Evolutionary conservation across 345 rosid genomes (phyloP), one percentile per base, ranked within the genome.

Genomic region (Bruguiera sexangula): DNA sequence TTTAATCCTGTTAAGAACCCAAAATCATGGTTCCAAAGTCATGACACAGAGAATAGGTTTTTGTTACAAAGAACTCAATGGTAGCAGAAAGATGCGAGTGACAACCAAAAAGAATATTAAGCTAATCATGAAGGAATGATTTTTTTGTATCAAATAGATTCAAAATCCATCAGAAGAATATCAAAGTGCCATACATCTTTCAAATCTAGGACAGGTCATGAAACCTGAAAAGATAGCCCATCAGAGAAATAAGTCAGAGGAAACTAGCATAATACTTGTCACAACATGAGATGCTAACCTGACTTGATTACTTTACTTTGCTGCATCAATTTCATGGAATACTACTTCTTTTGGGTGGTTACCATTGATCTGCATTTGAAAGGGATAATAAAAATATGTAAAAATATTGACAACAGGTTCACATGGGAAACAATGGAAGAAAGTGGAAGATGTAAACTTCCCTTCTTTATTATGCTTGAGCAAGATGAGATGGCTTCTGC

Each of bases 351-450:
- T 89, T 34, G 87, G 64, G 27, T 77, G 85, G 76, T 83, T 93
- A 70, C 96, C 97, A 82, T 91, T 87, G 67, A 88, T 80, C 97
- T 91, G 93, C 63, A 65, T 46, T 69, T 32, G 39, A 19, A 52
- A 50, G 63, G 55, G 51, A 75, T 39, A 69, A 58, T 21, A 56
- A 56, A 43, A 55, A 50, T 52, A 67, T 51, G 52, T n/a, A 72
- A 39, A 77, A 36, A 46, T 22, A 30, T 60, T 46, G 59, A n/a
- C 1, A 62, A 36, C 6, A 19, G 19, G 66, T 69, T 21, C 18
- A 21, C 16, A 15, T 52, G 8, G 8, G 43, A 48, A 63, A 24
- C 27, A 2, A 29, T 67, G 29, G 18, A 11, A 15, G 32, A 20
- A 60, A 62, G 29, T 52, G 30, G 15, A 19, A 22, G 31, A 70